phyloP scores from a whole-genome alignment of 306 rosid species.

The Pyrus betulifolia region DNA sequence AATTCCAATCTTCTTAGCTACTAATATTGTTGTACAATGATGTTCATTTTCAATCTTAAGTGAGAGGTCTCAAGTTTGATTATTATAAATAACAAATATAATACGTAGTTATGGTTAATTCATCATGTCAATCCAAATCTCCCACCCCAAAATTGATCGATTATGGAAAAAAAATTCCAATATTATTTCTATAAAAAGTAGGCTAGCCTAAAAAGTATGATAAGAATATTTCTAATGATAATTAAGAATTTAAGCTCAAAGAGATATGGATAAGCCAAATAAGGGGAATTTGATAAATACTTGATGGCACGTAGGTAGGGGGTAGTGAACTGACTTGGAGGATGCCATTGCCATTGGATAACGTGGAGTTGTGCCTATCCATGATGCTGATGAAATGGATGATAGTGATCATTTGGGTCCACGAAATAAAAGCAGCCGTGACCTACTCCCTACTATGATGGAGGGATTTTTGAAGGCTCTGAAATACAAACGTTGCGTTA shows the following conservation, averaged over 20 bases:
- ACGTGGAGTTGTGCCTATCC: slow-evolving; percentile 8
- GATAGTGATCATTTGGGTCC: slow-evolving; percentile 20
- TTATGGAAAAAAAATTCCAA: too few relatives aligned
- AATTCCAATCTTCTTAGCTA: not conserved
- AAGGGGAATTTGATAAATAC: not conserved
- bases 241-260: not conserved
- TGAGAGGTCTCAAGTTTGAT: too few relatives aligned
- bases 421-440: slow-evolving; percentile 2
- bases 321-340: not conserved
- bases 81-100: too few relatives aligned
- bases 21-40: too few relatives aligned
- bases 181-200: too few relatives aligned
- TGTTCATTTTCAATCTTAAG: too few relatives aligned
- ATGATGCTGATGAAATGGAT: slow-evolving; percentile 10
- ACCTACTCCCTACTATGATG: not conserved
- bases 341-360: not conserved
- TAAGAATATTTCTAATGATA: not conserved
- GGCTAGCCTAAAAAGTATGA: too few relatives aligned
- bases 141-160: too few relatives aligned
- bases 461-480: too few relatives aligned
- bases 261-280: not conserved
- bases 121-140: too few relatives aligned
- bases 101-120: too few relatives aligned
- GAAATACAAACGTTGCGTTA: fast-evolving
- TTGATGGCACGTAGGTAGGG: not conserved